These are phyloP conservation scores for Solanum pinnatisectum DNA, from an alignment of 257 asterid genomes.

Conservation along the genomic window DNA sequence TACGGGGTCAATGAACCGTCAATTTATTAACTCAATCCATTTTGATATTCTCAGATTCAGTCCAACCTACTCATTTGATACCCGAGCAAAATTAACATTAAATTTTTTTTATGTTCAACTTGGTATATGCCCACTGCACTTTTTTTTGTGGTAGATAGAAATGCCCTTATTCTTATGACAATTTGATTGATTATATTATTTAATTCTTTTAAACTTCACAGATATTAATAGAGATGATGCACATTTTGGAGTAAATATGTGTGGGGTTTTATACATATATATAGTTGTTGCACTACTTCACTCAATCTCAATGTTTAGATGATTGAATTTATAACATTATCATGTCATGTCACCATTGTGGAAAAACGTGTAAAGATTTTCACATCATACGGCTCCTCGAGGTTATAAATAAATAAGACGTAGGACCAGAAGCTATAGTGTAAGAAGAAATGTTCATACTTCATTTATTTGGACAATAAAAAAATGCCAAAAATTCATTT, in stretches of 20 bases:
- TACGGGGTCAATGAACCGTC: too few species aligned
- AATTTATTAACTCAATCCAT: too few species aligned
- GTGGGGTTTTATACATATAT: background rate
- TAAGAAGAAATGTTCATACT: background rate
- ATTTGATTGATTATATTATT: background rate
- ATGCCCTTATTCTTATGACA: background rate
- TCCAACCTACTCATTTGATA: accelerated
- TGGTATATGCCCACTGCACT: background rate
- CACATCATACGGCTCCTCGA: background rate
- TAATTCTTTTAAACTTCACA: background rate
- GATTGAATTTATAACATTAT: background rate
- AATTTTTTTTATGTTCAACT: background rate
- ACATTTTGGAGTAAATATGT: background rate
- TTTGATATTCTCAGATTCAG: background rate
- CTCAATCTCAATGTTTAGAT: background rate
- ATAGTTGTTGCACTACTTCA: background rate
- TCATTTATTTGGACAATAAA: background rate
- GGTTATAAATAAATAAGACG: background rate
- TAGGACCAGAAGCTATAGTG: background rate
- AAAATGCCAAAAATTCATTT: background rate
- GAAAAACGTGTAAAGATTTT: background rate
- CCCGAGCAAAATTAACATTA: too few species aligned
- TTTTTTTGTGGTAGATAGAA: background rate
- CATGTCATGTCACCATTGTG: background rate
- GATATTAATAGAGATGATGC: background rate